Percentiles rank a stretch among this genome's conserved stretches.
Evolutionary conservation across 108 stramenopile species (phyloP).

Genomic region (Mediolabrus comicus): DNA sequence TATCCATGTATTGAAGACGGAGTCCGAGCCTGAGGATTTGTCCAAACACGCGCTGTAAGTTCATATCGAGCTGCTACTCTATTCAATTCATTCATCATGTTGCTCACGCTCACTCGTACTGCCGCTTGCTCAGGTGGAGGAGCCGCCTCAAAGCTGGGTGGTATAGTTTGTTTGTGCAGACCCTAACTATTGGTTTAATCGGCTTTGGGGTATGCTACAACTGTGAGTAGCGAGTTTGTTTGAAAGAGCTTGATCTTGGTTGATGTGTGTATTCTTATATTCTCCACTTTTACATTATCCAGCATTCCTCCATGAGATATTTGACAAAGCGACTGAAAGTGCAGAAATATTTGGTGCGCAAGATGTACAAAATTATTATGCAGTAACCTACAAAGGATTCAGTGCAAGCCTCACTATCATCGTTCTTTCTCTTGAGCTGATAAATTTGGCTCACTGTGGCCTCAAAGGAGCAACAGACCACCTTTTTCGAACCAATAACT

Average conservation of each 20-base stretch:
- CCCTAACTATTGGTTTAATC: slow-evolving; percentile 8
- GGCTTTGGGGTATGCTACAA: slow-evolving; percentile 21
- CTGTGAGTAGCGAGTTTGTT: neutral
- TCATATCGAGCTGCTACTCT: no score
- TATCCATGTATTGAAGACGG: neutral
- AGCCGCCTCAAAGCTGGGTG: neutral
- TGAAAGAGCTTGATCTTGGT: neutral
- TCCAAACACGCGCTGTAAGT: neutral
- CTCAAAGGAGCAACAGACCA: neutral
- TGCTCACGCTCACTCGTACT: neutral
- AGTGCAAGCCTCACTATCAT: neutral
- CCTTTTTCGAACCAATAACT: neutral
- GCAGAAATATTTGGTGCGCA: neutral
- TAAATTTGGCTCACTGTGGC: slow-evolving; percentile 2
- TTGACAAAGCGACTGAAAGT: neutral
- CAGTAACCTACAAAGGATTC: neutral
- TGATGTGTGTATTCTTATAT: neutral
- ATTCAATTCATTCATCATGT: neutral
- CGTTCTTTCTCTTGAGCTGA: slow-evolving; percentile 16
- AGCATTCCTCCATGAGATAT: neutral
- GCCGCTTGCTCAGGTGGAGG: neutral
- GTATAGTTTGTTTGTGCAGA: slow-evolving; percentile 7
- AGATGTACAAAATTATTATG: neutral
- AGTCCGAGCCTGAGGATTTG: neutral
- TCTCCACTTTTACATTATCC: neutral